Evolutionary conservation across 441 rosid species (phyloP), one percentile per base, ranked within the genome.

Genomic region (Cnidoscolus chayamansa): DNA sequence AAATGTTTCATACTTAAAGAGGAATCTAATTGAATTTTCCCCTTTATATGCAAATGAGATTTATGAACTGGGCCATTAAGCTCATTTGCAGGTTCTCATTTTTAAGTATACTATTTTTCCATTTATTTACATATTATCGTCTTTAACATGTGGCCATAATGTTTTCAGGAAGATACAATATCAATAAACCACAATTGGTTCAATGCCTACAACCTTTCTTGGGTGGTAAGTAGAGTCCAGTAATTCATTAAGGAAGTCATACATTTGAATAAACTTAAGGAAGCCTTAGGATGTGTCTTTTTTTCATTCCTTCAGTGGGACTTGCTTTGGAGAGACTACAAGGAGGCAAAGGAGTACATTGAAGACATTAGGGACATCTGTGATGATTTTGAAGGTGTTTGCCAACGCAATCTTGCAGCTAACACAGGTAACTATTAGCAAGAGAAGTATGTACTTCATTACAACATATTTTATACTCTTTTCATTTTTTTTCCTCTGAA

Each of bases 101-200:
- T 53, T 10, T 8, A 9, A 16, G 13, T 43, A 56, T 25, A 25
- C 37, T 40, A 40, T 40, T 40, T 40, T 40, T 40, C 7, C 40
- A 35, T 40, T 40, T 5, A 0, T 40, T 40, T 40, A 3, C 6
- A 6, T 40, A 40, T 40, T 40, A 3, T 3, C 40, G 13, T 59
- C 19, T 66, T 54, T 75, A 74, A 86, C 65, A n/a, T 35, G 59
- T 60, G 5, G 69, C 70, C 12, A 1, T 69, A 62, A 63, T 80
- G 43, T 70, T 83, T 83, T 71, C 86, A 91, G 99, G 97, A 95
- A 77, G 98, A 95, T 67, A 89, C 97, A 30, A 83, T 92, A 82
- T 92, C 98, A 31, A 95, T 95, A 85, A 93, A 91, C 81, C 98
- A 95, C 80, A 94, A 93, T 72, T 93, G 98, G 99, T 88, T 93